Percentiles rank a stretch among this genome's conserved stretches.
Evolutionary conservation across 2,329 filamentous ascomycete species (phyloP).

Genomic region (Alternaria viburni): DNA sequence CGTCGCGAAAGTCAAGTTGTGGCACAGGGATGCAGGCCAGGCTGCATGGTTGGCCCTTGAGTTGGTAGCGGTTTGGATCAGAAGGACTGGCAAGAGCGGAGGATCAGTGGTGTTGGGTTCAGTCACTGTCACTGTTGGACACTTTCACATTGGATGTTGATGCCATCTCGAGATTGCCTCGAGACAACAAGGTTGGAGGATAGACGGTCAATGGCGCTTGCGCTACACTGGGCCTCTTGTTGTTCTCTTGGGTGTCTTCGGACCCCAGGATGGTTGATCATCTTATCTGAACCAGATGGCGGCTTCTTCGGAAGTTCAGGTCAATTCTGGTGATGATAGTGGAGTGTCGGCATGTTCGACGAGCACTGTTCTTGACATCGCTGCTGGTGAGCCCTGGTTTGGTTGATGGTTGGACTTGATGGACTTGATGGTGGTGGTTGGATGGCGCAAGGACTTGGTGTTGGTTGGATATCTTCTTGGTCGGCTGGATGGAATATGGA

Average conservation of each 20-base stretch:
- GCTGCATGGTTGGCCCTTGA: slow-evolving; percentile 2
- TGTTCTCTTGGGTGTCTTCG: neutral
- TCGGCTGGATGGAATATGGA: neutral
- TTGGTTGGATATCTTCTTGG: neutral
- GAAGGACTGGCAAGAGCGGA: slow-evolving; percentile 1
- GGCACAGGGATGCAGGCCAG: neutral
- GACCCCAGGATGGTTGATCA: neutral
- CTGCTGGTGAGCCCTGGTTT: neutral
- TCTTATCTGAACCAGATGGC: neutral
- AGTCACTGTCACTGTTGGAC: neutral
- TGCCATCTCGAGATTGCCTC: neutral
- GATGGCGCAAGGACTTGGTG: neutral
- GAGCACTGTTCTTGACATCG: neutral
- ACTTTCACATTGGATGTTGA: neutral
- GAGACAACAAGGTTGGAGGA: slow-evolving; percentile 14
- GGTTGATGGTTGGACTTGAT: neutral
- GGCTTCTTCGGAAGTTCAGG: neutral
- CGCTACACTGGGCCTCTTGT: slow-evolving; percentile 13
- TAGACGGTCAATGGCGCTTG: slow-evolving; percentile 11
- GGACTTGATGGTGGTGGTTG: neutral
- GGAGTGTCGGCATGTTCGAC: neutral
- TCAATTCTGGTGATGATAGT: neutral
- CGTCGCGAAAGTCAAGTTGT: neutral
- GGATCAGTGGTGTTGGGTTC: neutral
- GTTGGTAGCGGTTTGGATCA: slow-evolving; percentile 8